Percentiles rank a stretch among this genome's conserved stretches.
Conservation (phyloP, 2,329 filamentous ascomycete species). For the Neopestalotiopsis sp. region DNA sequence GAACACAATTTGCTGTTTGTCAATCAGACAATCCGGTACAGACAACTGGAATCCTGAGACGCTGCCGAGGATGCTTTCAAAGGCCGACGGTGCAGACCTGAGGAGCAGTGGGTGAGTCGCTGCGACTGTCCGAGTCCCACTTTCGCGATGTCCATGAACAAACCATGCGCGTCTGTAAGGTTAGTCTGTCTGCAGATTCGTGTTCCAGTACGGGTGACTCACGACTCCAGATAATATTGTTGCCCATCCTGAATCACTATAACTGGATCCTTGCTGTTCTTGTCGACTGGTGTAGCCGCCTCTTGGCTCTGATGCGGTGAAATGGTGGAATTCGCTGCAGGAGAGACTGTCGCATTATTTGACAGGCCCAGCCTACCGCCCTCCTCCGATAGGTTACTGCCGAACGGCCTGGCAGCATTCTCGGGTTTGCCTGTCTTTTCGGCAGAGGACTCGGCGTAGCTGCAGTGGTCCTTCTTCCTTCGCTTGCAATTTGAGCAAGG, state of each 20-base stretch:
- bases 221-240: slow-evolving; percentile 10
- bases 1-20: background rate
- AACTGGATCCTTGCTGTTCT: slow-evolving; percentile 5
- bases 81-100: background rate
- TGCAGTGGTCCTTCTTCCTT: slow-evolving; percentile 12
- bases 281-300: background rate
- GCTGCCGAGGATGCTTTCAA: background rate
- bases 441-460: slow-evolving; percentile 4
- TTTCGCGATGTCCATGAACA: slow-evolving; percentile 4
- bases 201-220: background rate
- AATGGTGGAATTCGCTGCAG: background rate
- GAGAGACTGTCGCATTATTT: too few species aligned
- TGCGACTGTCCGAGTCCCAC: background rate
- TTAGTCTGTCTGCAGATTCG: background rate
- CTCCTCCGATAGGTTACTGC: background rate
- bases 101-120: slow-evolving; percentile 3
- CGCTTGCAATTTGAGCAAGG: slow-evolving; percentile 18
- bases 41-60: too few species aligned
- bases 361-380: background rate
- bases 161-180: background rate
- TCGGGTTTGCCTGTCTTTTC: slow-evolving; percentile 7
- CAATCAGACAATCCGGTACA: background rate
- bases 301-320: slow-evolving; percentile 7
- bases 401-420: slow-evolving; percentile 1
- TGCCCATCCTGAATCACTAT: slow-evolving; percentile 8